Evolutionary conservation across 805 yeast species (phyloP).

Genomic region (Ogataea zsoltii): DNA sequence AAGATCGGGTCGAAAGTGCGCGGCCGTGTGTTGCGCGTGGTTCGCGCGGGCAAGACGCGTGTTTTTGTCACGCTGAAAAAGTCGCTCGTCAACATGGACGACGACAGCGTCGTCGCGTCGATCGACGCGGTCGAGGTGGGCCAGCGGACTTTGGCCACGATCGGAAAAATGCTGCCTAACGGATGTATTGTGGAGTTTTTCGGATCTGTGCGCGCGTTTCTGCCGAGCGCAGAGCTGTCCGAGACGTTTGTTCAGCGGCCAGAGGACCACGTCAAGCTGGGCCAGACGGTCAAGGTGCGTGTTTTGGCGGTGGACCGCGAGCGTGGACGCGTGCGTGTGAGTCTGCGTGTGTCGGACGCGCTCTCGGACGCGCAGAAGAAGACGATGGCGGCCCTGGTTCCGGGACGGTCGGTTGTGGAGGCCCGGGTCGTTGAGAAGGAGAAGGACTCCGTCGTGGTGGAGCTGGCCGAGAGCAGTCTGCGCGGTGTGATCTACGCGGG

Average conservation of each 20-base stretch:
- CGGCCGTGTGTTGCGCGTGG: conserved; percentile 64
- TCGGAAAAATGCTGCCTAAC: conserved; percentile 64
- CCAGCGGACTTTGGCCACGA: conserved; percentile 66
- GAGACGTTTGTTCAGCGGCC: conserved; percentile 83
- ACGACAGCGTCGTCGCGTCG: conserved; percentile 47
- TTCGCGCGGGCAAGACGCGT: conserved; percentile 45
- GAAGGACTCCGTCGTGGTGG: conserved; percentile 70
- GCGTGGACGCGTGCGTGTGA: conserved; percentile 59
- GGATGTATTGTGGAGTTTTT: conserved; percentile 88
- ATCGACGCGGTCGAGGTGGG: conserved; percentile 44
- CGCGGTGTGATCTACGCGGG: conserved; percentile 74
- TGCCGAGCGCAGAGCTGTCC: conserved; percentile 86
- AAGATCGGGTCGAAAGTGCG: conserved; percentile 80
- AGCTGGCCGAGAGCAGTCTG: conserved; percentile 49
- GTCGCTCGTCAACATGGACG: conserved; percentile 69
- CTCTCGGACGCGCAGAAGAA: conserved; percentile 47
- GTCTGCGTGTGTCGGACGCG: conserved; percentile 67
- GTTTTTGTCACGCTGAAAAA: conserved; percentile 77
- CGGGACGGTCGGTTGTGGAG: conserved; percentile 63
- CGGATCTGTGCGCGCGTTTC: conserved; percentile 72
- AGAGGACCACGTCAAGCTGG: conserved; percentile 72
- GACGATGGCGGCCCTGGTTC: conserved; percentile 46
- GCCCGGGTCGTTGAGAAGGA: conserved; percentile 72
- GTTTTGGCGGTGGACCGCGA: conserved; percentile 58
- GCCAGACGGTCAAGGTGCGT: conserved; percentile 80